These are phyloP conservation scores for Hamiltosporidium tvaerminnensis DNA, from an alignment of 371 early-diverging fungal species.

Conservation along the genomic window DNA sequence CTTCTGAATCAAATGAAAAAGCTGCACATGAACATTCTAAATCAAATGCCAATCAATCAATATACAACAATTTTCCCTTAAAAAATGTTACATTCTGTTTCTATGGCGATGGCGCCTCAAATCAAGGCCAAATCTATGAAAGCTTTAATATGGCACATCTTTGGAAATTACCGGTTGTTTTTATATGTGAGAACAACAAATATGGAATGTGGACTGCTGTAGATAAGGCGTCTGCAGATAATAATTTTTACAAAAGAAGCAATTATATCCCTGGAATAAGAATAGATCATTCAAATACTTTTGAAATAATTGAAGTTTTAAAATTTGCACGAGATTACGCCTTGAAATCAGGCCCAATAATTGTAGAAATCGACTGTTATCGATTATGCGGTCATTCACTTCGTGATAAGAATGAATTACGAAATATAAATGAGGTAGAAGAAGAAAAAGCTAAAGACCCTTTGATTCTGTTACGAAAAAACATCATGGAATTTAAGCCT, in stretches of 20 bases:
- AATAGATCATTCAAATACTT: constrained; percentile 60
- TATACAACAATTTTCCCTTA: too few relatives aligned
- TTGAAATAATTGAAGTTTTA: constrained; percentile 26
- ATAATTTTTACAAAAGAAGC: constrained; percentile 80
- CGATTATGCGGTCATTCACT: constrained; percentile 90
- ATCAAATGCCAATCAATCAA: constrained; percentile 11
- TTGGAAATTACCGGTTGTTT: constrained; percentile 82
- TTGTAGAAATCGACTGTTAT: constrained; percentile 86
- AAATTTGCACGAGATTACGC: constrained; percentile 35
- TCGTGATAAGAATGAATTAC: neutral
- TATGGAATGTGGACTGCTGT: constrained; percentile 96
- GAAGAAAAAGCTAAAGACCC: too few relatives aligned
- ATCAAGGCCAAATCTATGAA: constrained; percentile 97
- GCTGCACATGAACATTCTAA: neutral
- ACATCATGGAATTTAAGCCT: too few relatives aligned
- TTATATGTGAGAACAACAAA: constrained; percentile 93
- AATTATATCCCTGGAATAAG: constrained; percentile 83
- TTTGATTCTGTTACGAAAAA: too few relatives aligned
- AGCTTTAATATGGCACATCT: constrained; percentile 95
- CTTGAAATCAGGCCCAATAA: constrained; percentile 62
- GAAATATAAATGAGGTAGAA: neutral
- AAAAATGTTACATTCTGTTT: constrained; percentile 59
- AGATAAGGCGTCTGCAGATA: constrained; percentile 68
- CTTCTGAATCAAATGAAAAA: neutral
- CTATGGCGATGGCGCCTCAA: constrained; percentile 96